These are phyloP conservation scores for Aspergillus pseudotamarii DNA, from an alignment of 2,329 filamentous ascomycete species.

Conservation along the genomic window DNA sequence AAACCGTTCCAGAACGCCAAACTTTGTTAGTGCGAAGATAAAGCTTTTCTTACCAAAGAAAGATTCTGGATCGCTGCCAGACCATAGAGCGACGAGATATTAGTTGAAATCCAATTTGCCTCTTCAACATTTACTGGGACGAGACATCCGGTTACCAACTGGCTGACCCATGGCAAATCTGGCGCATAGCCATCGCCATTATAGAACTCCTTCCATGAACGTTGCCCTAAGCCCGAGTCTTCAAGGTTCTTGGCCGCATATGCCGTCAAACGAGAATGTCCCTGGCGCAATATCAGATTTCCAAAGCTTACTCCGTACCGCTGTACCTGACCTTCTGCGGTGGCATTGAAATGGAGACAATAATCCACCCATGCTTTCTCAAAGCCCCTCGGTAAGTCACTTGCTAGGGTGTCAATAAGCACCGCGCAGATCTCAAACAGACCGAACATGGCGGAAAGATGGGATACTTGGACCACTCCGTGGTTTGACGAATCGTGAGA, in stretches of 20 bases:
- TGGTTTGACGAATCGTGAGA: background rate
- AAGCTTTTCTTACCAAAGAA: slow-evolving; percentile 8
- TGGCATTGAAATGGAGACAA: background rate
- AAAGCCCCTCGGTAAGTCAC: background rate
- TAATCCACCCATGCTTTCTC: background rate
- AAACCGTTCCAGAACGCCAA: background rate
- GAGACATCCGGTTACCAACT: slow-evolving; percentile 44
- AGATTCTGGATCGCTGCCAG: slow-evolving; percentile 60
- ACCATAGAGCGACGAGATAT: slow-evolving; percentile 60
- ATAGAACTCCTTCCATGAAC: background rate
- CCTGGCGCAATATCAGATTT: background rate
- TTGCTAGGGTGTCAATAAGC: background rate
- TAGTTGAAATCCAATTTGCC: slow-evolving; percentile 60
- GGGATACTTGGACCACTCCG: background rate
- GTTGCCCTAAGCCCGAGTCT: background rate
- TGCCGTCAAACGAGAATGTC: background rate
- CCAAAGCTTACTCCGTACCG: background rate
- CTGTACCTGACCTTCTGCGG: background rate
- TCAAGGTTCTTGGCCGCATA: background rate
- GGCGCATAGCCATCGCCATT: background rate
- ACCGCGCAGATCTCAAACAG: background rate
- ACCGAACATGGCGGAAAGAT: background rate
- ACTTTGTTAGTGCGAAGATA: background rate
- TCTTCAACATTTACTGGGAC: slow-evolving; percentile 56
- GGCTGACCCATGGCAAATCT: background rate